Evolutionary conservation across 768 basidiomycete genomes (phyloP).

Genomic region (Paxillus rubicundulus): DNA sequence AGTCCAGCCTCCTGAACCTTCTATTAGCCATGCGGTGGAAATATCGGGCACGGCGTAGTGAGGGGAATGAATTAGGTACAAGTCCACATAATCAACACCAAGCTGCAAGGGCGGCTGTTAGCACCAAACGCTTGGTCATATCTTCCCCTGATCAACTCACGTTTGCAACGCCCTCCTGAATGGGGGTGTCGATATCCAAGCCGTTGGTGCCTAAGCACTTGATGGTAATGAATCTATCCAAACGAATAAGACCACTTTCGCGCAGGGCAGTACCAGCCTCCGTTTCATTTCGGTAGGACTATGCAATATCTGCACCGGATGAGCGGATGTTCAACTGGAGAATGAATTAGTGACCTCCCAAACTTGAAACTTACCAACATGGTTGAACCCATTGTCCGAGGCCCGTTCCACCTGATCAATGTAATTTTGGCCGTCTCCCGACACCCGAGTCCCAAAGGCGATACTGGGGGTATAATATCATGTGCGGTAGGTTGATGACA

Average conservation of each 20-base stretch:
- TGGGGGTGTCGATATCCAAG: conserved; percentile 52
- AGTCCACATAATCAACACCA: conserved; percentile 61
- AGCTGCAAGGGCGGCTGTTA: conserved; percentile 39
- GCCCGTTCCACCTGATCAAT: conserved; percentile 61
- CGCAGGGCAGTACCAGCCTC: conserved; percentile 41
- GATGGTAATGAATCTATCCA: conserved; percentile 63
- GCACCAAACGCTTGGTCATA: not conserved
- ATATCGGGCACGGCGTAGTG: conserved; percentile 54
- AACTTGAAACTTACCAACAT: conserved; percentile 46
- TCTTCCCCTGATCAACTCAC: conserved; percentile 34
- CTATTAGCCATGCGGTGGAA: conserved; percentile 59
- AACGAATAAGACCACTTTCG: conserved; percentile 55
- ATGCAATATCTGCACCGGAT: conserved; percentile 53
- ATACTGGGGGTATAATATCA: conserved; percentile 47
- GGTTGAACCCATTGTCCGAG: conserved; percentile 57
- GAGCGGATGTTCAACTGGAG: not conserved
- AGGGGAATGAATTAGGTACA: conserved; percentile 69
- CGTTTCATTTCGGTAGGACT: conserved; percentile 56
- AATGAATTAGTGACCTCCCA: not conserved
- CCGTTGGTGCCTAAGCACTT: conserved; percentile 56
- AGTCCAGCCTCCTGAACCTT: conserved; percentile 53
- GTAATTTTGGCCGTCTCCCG: conserved; percentile 54
- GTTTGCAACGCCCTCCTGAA: conserved; percentile 53
- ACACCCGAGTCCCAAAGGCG: conserved; percentile 64
- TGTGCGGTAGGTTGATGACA: conserved; percentile 17